Evolutionary conservation across 108 stramenopile genomes (phyloP).

Genomic region (Nannochloropsis gaditana): DNA sequence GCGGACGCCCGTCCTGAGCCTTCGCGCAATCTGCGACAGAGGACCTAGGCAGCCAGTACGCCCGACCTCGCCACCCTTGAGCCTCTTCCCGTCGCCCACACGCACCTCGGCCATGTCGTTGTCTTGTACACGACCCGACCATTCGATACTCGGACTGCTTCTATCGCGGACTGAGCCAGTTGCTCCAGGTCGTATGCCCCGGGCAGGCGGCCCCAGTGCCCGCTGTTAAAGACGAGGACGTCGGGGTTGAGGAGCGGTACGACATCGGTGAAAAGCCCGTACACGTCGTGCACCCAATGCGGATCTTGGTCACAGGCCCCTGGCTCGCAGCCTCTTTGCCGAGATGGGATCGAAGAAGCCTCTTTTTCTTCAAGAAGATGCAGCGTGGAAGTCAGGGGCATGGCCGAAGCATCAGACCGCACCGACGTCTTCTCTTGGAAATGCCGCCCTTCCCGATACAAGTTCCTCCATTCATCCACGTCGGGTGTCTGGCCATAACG

Average conservation of each 20-base stretch:
- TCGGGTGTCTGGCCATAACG: not conserved
- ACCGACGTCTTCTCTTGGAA: not conserved
- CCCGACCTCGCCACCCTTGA: too few relatives aligned
- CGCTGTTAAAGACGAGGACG: not conserved
- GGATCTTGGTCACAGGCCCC: not conserved
- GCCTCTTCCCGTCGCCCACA: not conserved
- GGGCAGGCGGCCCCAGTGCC: not conserved
- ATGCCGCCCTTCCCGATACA: not conserved
- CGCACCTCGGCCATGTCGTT: not conserved
- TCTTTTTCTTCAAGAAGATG: not conserved
- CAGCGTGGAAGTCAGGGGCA: not conserved
- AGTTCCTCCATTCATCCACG: not conserved
- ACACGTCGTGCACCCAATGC: not conserved
- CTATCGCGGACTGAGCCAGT: not conserved
- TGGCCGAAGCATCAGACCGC: not conserved
- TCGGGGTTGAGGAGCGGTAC: not conserved
- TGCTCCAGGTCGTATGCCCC: not conserved
- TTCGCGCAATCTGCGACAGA: too few relatives aligned
- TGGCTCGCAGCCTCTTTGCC: not conserved
- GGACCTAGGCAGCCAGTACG: too few relatives aligned
- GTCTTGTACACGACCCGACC: not conserved
- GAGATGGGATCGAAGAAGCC: too few relatives aligned
- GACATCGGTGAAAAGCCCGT: not conserved
- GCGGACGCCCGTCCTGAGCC: too few relatives aligned
- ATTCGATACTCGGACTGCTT: constrained; percentile 4